A percentile compares a stretch with the other conserved stretches of the same genome.
phyloP scores from a whole-genome alignment of 768 basidiomycete genomes.

The Serendipita sp. region DNA sequence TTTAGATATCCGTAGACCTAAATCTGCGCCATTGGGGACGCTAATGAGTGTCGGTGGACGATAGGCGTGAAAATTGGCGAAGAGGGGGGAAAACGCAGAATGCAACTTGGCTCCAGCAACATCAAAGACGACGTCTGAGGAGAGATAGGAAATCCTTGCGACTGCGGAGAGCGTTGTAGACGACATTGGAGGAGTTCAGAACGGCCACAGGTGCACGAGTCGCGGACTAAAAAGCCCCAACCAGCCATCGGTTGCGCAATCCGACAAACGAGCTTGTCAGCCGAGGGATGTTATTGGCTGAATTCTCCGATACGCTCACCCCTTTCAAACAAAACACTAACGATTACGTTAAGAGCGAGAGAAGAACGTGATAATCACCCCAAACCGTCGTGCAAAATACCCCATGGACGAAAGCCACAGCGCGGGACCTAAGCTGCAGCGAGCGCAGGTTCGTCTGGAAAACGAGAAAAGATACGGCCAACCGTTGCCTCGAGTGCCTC shows the following conservation, averaged over 20 bases:
- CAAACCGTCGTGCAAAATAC: too few species aligned
- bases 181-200: not conserved
- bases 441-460: conserved; percentile 21
- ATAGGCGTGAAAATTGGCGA: conserved; percentile 24
- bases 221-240: too few species aligned
- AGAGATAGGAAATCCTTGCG: conserved; percentile 53
- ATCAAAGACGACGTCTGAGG: conserved; percentile 52
- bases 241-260: too few species aligned
- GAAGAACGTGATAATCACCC: too few species aligned
- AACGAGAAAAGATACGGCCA: conserved; percentile 54
- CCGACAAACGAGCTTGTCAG: too few species aligned
- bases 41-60: conserved; percentile 30
- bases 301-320: too few species aligned
- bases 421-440: too few species aligned
- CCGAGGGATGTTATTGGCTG: too few species aligned
- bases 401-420: too few species aligned
- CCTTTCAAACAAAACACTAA: too few species aligned
- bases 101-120: conserved; percentile 26
- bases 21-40: conserved; percentile 51
- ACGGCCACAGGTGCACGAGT: too few species aligned
- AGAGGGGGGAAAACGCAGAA: conserved; percentile 27
- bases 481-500: conserved; percentile 47
- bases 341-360: too few species aligned
- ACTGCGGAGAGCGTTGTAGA: conserved; percentile 22
- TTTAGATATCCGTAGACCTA: conserved; percentile 39